These are phyloP conservation scores for Hysterangium stoloniferum DNA, from an alignment of 768 basidiomycete genomes.

Conservation along the genomic window DNA sequence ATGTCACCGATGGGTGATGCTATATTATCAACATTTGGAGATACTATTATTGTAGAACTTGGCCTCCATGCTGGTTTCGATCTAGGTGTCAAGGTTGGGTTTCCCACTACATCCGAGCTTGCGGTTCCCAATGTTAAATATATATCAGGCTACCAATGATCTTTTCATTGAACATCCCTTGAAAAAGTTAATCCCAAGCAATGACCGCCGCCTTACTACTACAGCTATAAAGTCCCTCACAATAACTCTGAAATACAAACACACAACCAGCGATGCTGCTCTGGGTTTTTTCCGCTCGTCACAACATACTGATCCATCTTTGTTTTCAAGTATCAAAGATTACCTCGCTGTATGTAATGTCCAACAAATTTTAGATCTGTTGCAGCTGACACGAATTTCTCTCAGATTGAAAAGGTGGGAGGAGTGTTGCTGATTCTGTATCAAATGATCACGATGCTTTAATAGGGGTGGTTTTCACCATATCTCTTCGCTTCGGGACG, in stretches of 20 bases:
- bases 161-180: slow-evolving; percentile 42
- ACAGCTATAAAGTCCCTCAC: slow-evolving; percentile 48
- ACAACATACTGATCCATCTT: slow-evolving; percentile 48
- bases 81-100: slow-evolving; percentile 32
- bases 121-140: background rate
- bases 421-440: background rate
- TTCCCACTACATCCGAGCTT: background rate
- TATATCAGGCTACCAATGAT: slow-evolving; percentile 34
- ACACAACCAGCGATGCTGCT: slow-evolving; percentile 48
- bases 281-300: slow-evolving; percentile 58
- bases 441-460: slow-evolving; percentile 13
- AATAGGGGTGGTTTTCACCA: slow-evolving; percentile 65
- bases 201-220: slow-evolving; percentile 47
- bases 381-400: background rate
- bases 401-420: slow-evolving; percentile 1
- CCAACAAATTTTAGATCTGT: background rate
- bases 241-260: slow-evolving; percentile 55
- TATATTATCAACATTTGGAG: slow-evolving; percentile 42
- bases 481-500: slow-evolving; percentile 56
- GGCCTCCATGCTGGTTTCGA: slow-evolving; percentile 50
- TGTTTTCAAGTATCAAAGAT: slow-evolving; percentile 54
- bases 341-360: slow-evolving; percentile 38
- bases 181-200: slow-evolving; percentile 41
- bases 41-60: slow-evolving; percentile 51
- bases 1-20: slow-evolving; percentile 51